Conservation (phyloP, 2,329 filamentous ascomycete species). For the Aspergillus intermedius region DNA sequence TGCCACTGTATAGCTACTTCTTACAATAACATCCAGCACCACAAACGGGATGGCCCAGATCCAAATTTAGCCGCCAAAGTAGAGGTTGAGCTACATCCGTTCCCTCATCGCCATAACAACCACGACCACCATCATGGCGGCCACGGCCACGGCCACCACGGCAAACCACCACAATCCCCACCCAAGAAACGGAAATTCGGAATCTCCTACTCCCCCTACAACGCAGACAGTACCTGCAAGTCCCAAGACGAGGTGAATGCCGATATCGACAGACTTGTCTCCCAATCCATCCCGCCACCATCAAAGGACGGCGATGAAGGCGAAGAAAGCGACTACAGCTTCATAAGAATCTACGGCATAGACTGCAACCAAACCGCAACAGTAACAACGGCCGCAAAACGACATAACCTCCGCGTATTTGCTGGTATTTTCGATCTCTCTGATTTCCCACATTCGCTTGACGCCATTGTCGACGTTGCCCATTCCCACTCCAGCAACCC, state of each 20-base stretch:
- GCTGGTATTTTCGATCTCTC: conserved; percentile 64
- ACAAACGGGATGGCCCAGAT: too few relatives aligned
- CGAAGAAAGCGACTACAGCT: conserved; percentile 51
- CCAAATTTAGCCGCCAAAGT: too few relatives aligned
- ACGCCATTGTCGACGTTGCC: conserved; percentile 55
- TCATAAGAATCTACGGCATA: conserved; percentile 71
- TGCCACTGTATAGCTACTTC: too few relatives aligned
- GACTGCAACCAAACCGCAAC: conserved; percentile 68
- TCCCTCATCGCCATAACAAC: neutral
- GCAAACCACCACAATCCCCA: neutral
- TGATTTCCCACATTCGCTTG: conserved; percentile 51
- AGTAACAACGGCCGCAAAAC: conserved; percentile 56
- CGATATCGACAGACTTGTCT: conserved; percentile 49
- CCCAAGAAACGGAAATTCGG: conserved; percentile 30
- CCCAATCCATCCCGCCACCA: neutral
- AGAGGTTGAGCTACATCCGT: too few relatives aligned
- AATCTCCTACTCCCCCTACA: conserved; percentile 55
- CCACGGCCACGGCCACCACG: neutral
- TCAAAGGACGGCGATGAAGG: neutral
- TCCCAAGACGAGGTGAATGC: conserved; percentile 52
- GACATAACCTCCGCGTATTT: conserved; percentile 64
- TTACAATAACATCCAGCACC: too few relatives aligned
- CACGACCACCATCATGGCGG: neutral
- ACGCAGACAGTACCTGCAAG: conserved; percentile 59
- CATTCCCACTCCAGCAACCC: conserved; percentile 11